Base-by-base conservation (phyloP, 306 rosid species). In the Casuarina equisetifolia region DNA sequence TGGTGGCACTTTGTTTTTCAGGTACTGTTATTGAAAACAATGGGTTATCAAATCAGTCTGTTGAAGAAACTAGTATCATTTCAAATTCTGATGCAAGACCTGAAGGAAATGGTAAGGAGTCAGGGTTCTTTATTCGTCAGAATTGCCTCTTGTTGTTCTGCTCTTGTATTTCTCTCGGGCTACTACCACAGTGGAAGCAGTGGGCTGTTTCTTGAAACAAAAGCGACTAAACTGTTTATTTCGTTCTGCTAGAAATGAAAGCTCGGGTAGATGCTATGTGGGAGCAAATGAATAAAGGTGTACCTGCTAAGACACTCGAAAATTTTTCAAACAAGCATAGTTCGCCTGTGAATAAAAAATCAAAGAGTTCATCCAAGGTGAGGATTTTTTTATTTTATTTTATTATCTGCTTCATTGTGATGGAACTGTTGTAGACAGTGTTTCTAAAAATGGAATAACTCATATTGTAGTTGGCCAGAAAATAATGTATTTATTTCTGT, bases 271-370 rank as follows among this genome's bases (percentile, higher is more conserved):
- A 92, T 88, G 91, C 90, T 3, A 77, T 90, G 91, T 95, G 97
- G 99, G 93, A 87, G 86, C 89, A 86, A 81, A 95, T 95, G 99
- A 84, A 91, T 79, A 95, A 92, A 86, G 99, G 99, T 69, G 81
- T 91, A 61, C 85, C 97, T 45, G 85, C 70, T 42, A 81, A 92
- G 79, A 54, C 69, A 8, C 85, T 88, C 51, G 87, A 76, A 67
- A 79, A 73, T 81, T 76, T 88, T 76, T 83, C 82, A 13, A 87
- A 83, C 89, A 91, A 84, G 81, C 73, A 86, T 50, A 74, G 64
- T 61, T 77, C 91, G 16, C 20, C 84, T 35, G 45, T 55, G 51
- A 88, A 84, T 75, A 91, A 53, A 76, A 70, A 85, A 72, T 52
- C 89, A 40, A 89, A 87, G 87, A 95, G 86, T 83, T 42, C 85